These are phyloP conservation scores for Metarhizium rileyi DNA, from an alignment of 2,329 filamentous ascomycete genomes.

Conservation along the genomic window DNA sequence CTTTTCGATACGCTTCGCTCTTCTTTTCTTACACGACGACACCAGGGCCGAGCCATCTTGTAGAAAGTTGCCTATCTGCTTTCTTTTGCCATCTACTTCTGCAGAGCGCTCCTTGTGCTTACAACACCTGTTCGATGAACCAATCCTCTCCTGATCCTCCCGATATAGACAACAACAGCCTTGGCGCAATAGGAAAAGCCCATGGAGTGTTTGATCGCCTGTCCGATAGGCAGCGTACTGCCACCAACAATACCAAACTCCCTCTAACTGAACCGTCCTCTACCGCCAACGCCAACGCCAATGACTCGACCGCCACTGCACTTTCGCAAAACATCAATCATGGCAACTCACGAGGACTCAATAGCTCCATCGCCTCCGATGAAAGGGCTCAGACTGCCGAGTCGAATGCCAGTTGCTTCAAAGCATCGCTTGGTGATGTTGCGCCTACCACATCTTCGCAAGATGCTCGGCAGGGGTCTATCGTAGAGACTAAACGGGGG, in stretches of 20 bases:
- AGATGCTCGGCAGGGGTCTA: constrained; percentile 45
- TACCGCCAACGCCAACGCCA: not conserved
- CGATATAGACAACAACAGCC: constrained; percentile 47
- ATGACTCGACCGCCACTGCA: not conserved
- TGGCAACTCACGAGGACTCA: constrained; percentile 10
- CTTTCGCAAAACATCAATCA: constrained; percentile 13
- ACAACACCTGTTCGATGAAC: constrained; percentile 48
- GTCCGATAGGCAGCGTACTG: constrained; percentile 22
- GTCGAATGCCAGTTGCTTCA: constrained; percentile 15
- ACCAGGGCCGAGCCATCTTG: not conserved
- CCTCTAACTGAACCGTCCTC: constrained; percentile 7
- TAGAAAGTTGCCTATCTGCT: not conserved
- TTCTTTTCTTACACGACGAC: not conserved
- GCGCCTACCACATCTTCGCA: constrained; percentile 36
- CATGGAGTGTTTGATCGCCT: constrained; percentile 37
- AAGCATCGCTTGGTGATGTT: constrained; percentile 14
- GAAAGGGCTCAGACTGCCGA: constrained; percentile 11
- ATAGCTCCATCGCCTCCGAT: constrained; percentile 5
- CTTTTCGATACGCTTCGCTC: not conserved
- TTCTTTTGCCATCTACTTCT: not conserved
- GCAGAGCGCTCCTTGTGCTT: constrained; percentile 7
- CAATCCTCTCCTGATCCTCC: constrained; percentile 43
- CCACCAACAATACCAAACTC: not conserved
- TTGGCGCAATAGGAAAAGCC: constrained; percentile 43
- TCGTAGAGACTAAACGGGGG: constrained; percentile 32